Conservation (phyloP, 257 asterid species). For the Petunia secreta region DNA sequence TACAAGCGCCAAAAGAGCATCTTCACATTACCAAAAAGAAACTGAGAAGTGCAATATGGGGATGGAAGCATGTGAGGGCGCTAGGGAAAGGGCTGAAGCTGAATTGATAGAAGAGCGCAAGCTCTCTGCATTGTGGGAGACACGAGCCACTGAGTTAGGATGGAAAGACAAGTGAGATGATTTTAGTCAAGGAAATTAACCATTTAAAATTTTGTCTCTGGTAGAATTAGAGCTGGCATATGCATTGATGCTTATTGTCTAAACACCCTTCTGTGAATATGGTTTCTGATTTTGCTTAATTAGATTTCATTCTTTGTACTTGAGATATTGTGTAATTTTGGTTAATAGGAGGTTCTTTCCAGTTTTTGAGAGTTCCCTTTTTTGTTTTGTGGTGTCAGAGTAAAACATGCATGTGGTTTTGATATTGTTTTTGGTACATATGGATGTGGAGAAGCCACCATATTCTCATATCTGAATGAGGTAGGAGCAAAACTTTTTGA, state of each 20-base stretch:
- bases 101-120: constrained; percentile 37
- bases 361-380: neutral
- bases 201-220: constrained; percentile 1
- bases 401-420: neutral
- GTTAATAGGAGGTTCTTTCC: neutral
- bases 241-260: neutral
- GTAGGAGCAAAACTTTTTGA: too few relatives aligned
- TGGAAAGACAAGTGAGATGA: constrained; percentile 31
- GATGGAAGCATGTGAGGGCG: constrained; percentile 38
- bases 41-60: constrained; percentile 35
- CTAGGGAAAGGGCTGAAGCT: constrained; percentile 40
- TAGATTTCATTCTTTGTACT: constrained; percentile 3
- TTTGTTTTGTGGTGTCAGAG: neutral
- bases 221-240: constrained; percentile 19
- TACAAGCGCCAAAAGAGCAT: constrained; percentile 28
- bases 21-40: constrained; percentile 38
- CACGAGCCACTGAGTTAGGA: constrained; percentile 38
- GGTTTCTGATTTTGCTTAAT: neutral
- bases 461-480: too few relatives aligned
- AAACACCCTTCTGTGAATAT: constrained; percentile 29
- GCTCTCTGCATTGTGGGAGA: constrained; percentile 42
- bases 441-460: too few relatives aligned
- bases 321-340: neutral
- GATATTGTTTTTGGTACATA: neutral
- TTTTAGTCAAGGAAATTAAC: neutral